Base-by-base conservation (phyloP, 495 filamentous ascomycete species). In the Evernia prunastri region DNA sequence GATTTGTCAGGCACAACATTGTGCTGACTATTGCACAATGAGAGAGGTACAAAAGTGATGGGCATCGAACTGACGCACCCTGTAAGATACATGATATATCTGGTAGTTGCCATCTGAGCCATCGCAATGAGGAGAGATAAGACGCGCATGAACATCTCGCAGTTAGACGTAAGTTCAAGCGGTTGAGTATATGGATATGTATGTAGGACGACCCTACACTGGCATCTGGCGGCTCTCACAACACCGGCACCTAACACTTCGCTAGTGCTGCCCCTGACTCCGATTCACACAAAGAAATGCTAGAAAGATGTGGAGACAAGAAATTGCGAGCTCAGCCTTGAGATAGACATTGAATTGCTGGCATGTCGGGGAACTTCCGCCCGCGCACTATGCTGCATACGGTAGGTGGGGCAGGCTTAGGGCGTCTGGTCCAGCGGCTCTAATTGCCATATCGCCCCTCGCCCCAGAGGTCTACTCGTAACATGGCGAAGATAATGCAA, bases 1-100 rank as follows among this genome's bases (percentile, higher is more conserved):
- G 76, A 63, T 17, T 68, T 51, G 10, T 79, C 74, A 18, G 84
- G 84, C 10, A 81, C 67, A 25, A 81, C 67, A 42, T 78, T 76
- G 60, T 86, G 82, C 60, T 85, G 82, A 15, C 82, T 85, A 67
- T 40, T 31, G 2, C 10, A 13, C 10, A 59, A 13, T 63, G 36
- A 57, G 40, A 15, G 17, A 18, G 31, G 31, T 58, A 25, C 37
- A 42, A 36, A 51, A 5, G 25, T 5, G 15, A 39, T 12, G 15
- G 0, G 5, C 18, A 8, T 15, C 42, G 31, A 33, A 29, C 51
- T 25, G 13, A 59, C 70, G 54, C 73, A 84, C 82, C 82, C 83
- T 8, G 82, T 85, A 42, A 85, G 76, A 69, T 86, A 86, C 81
- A 86, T 84, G 68, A 85, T 69, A 60, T 79, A 82, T 63, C 80